These are phyloP conservation scores for Candida argentea DNA, from an alignment of 805 yeast species.

Conservation along the genomic window DNA sequence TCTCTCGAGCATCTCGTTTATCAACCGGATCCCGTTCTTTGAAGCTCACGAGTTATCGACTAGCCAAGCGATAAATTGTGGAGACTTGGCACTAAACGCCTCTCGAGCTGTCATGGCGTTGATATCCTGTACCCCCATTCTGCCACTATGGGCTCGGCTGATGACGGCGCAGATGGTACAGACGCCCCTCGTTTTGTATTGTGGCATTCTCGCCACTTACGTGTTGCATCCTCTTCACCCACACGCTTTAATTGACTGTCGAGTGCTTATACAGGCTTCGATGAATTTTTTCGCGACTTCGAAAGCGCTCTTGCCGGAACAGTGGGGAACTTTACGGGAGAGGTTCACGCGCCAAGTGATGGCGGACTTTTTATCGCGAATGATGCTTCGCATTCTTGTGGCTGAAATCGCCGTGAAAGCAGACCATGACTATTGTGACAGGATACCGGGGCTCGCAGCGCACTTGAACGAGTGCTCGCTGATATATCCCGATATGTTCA, in stretches of 20 bases:
- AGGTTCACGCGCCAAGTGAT: conserved; percentile 4
- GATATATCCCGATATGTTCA: conserved; percentile 10
- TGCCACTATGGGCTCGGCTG: too few relatives aligned
- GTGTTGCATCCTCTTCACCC: conserved; percentile 10
- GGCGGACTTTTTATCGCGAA: conserved; percentile 12
- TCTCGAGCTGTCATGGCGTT: conserved; percentile 17
- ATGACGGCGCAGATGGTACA: too few relatives aligned
- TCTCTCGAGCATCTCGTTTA: conserved; percentile 15
- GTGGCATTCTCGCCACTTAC: conserved; percentile 14
- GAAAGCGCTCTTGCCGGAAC: background rate
- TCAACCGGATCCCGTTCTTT: conserved; percentile 20
- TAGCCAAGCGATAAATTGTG: conserved; percentile 6
- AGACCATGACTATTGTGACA: conserved; percentile 6
- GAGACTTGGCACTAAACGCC: conserved; percentile 13
- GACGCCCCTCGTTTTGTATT: conserved; percentile 16
- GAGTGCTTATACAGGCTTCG: conserved; percentile 13
- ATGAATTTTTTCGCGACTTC: conserved; percentile 6
- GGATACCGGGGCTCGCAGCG: conserved; percentile 9
- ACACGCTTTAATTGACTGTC: conserved; percentile 10
- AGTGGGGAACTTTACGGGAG: conserved; percentile 2
- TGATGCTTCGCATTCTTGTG: conserved; percentile 14
- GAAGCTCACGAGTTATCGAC: conserved; percentile 6
- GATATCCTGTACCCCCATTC: conserved; percentile 6
- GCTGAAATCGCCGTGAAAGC: conserved; percentile 8
- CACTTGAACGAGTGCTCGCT: conserved; percentile 11